Percentiles rank a stretch among this genome's conserved stretches.
Conservation (phyloP, 805 yeast species). For the Candida adriatica region DNA sequence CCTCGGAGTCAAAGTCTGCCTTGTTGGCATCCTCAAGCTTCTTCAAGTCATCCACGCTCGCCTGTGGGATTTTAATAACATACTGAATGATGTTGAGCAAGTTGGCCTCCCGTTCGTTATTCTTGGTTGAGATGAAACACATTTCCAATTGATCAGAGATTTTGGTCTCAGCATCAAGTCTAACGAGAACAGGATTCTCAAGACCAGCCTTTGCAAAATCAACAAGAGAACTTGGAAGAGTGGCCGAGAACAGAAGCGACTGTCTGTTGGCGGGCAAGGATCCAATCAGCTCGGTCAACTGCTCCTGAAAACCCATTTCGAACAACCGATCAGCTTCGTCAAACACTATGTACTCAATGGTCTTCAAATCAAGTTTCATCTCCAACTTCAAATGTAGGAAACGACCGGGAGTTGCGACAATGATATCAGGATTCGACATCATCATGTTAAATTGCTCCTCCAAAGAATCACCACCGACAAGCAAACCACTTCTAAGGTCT, state of each 20-base stretch:
- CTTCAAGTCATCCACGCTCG: slow-evolving; percentile 59
- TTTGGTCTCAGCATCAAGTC: slow-evolving; percentile 89
- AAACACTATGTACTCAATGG: slow-evolving; percentile 85
- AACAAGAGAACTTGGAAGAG: slow-evolving; percentile 84
- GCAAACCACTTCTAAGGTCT: slow-evolving; percentile 68
- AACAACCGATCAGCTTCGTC: slow-evolving; percentile 97
- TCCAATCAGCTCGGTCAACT: slow-evolving; percentile 80
- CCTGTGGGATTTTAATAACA: slow-evolving; percentile 76
- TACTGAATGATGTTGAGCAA: slow-evolving; percentile 71
- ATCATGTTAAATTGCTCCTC: slow-evolving; percentile 92
- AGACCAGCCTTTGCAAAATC: slow-evolving; percentile 98
- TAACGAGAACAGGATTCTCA: slow-evolving; percentile 82
- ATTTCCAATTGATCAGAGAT: slow-evolving; percentile 86
- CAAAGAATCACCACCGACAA: slow-evolving; percentile 98
- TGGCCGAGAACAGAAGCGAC: slow-evolving; percentile 87
- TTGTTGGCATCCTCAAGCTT: slow-evolving; percentile 41
- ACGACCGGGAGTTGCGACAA: slow-evolving; percentile 97
- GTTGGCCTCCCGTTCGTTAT: slow-evolving; percentile 85
- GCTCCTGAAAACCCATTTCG: slow-evolving; percentile 95
- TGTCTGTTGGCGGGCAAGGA: slow-evolving; percentile 80
- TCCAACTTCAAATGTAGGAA: slow-evolving; percentile 93
- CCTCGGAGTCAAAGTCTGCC: slow-evolving; percentile 42
- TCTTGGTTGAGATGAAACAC: slow-evolving; percentile 77
- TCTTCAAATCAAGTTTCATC: slow-evolving; percentile 79
- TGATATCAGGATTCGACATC: slow-evolving; percentile 91